Evolutionary conservation across 768 basidiomycete species (phyloP).

Genomic region (Mycena venus): DNA sequence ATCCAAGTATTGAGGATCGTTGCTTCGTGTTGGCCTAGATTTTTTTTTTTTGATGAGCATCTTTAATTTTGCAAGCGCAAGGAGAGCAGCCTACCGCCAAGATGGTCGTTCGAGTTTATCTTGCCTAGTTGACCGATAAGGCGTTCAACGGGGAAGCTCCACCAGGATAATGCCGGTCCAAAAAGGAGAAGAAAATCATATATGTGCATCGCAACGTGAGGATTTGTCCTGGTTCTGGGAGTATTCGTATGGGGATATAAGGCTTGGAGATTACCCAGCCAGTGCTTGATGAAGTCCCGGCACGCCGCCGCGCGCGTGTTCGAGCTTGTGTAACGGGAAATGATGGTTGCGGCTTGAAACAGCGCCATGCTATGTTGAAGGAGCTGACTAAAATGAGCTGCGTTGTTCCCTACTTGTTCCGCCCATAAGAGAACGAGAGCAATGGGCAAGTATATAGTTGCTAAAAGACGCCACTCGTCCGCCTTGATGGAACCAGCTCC

Average conservation of each 20-base stretch:
- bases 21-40: no score
- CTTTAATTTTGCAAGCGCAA: not conserved
- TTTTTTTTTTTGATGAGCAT: no score
- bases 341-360: constrained; percentile 40
- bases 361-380: constrained; percentile 45
- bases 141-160: constrained; percentile 52
- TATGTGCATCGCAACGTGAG: constrained; percentile 43
- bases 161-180: constrained; percentile 53
- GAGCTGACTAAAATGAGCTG: constrained; percentile 11
- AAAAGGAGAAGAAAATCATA: constrained; percentile 49
- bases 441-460: no score
- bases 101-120: constrained; percentile 46
- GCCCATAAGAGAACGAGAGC: constrained; percentile 47
- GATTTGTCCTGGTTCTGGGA: constrained; percentile 21
- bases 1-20: no score
- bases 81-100: constrained; percentile 35
- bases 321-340: constrained; percentile 31
- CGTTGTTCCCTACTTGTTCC: constrained; percentile 16
- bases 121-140: constrained; percentile 52
- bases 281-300: constrained; percentile 31
- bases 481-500: constrained; percentile 51
- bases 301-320: constrained; percentile 18
- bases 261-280: constrained; percentile 36
- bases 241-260: constrained; percentile 39
- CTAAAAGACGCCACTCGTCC: constrained; percentile 48